Conservation (phyloP, 768 basidiomycete species). For the Suillus discolor region DNA sequence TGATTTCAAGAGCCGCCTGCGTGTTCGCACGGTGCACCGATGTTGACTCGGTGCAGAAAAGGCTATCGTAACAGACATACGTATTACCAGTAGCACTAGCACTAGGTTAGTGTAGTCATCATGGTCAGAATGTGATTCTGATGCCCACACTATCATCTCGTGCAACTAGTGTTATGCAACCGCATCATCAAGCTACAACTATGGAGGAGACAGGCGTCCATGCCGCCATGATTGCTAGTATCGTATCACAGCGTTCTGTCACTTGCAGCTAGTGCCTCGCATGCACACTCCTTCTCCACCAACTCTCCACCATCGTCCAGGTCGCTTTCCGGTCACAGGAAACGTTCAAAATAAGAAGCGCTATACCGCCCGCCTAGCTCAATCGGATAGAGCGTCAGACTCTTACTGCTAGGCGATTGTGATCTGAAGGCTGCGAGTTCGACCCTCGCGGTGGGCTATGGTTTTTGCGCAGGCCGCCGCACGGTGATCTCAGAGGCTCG, state of each 20-base stretch:
- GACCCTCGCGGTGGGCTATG: slow-evolving; percentile 59
- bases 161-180: not conserved
- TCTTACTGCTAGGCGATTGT: slow-evolving; percentile 35
- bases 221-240: not conserved
- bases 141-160: not conserved
- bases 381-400: slow-evolving; percentile 59
- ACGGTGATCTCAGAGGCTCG: not conserved
- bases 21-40: too few relatives aligned
- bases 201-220: not conserved
- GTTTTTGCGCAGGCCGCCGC: not conserved
- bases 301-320: not conserved
- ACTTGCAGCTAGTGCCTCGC: not conserved
- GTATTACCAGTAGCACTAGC: not conserved
- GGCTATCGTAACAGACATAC: not conserved
- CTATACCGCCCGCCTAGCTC: slow-evolving; percentile 46
- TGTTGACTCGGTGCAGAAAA: not conserved
- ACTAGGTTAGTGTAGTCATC: not conserved
- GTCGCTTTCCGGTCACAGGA: not conserved
- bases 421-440: slow-evolving; percentile 87
- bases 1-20: too few relatives aligned
- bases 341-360: not conserved
- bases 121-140: not conserved
- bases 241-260: not conserved
- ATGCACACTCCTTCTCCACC: too few relatives aligned
- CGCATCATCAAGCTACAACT: not conserved